Evolutionary conservation across 202 grass and related monocot genomes (phyloP).

Genomic region (Bolboschoenoplectus hybrid): DNA sequence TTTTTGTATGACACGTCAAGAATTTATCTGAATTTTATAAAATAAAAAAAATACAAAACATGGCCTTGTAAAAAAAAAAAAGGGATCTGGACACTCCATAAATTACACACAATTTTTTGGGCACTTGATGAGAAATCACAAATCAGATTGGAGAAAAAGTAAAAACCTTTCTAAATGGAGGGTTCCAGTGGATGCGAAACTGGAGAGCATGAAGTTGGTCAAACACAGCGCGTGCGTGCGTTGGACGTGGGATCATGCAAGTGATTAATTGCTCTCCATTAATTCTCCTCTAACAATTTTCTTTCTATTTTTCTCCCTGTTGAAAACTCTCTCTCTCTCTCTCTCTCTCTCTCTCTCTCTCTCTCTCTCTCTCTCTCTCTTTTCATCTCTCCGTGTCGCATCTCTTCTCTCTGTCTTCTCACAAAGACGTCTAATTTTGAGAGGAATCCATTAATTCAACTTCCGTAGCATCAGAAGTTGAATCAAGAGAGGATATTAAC

Average conservation of each 20-base stretch:
- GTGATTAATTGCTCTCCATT: slow-evolving; percentile 36
- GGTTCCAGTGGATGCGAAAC: neutral
- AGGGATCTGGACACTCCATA: neutral
- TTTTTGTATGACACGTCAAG: neutral
- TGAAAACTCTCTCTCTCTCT: slow-evolving; percentile 37
- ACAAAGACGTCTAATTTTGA: neutral
- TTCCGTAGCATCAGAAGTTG: slow-evolving; percentile 9
- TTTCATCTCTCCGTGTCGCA: slow-evolving; percentile 8
- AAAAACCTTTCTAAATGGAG: neutral
- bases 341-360: neutral
- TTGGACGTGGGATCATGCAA: slow-evolving; percentile 38
- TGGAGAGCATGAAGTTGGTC: slow-evolving; percentile 27
- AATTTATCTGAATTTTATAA: neutral
- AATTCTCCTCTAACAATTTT: slow-evolving; percentile 43
- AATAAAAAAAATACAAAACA: neutral
- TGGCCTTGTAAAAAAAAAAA: neutral
- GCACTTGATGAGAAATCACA: too few relatives aligned
- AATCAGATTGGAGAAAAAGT: neutral
- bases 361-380: slow-evolving; percentile 26
- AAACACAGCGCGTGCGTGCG: slow-evolving; percentile 15
- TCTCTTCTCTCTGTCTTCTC: neutral
- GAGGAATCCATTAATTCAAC: neutral
- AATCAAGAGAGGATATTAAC: neutral
- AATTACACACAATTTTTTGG: neutral
- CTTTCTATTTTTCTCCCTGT: slow-evolving; percentile 45